Conservation (phyloP, 257 asterid genomes). For the Sherardia arvensis region DNA sequence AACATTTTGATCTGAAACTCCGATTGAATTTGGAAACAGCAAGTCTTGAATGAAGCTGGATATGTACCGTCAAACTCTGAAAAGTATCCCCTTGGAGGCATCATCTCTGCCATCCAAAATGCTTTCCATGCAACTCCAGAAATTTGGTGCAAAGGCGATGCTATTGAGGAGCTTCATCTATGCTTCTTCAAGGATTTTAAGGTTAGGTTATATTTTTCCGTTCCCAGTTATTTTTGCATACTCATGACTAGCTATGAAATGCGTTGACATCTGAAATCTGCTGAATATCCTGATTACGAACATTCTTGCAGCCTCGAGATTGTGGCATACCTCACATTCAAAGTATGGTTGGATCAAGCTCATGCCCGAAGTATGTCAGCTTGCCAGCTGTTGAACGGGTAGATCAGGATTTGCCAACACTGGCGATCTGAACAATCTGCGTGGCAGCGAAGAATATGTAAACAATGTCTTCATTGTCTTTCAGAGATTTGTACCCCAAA, state of each 20-base stretch:
- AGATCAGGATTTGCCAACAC: background rate
- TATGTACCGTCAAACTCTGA: constrained; percentile 81
- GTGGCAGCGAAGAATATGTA: background rate
- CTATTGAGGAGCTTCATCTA: constrained; percentile 63
- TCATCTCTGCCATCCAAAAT: constrained; percentile 71
- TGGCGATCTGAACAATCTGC: background rate
- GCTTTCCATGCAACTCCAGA: constrained; percentile 76
- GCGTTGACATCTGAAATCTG: background rate
- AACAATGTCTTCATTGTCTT: background rate
- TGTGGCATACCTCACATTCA: constrained; percentile 35
- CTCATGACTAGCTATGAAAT: background rate
- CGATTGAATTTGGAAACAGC: constrained; percentile 31
- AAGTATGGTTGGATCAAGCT: constrained; percentile 26
- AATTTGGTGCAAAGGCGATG: constrained; percentile 57
- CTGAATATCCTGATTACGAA: background rate
- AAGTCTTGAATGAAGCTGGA: constrained; percentile 63
- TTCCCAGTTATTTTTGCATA: background rate
- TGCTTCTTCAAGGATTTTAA: constrained; percentile 85
- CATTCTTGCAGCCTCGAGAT: constrained; percentile 69
- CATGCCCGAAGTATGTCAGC: constrained; percentile 68
- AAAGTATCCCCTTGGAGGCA: constrained; percentile 77
- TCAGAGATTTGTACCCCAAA: background rate
- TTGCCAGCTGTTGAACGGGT: constrained; percentile 38
- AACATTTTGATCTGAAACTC: background rate
- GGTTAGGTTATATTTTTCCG: constrained; percentile 33